Percentiles rank a stretch among this genome's conserved stretches.
phyloP scores from a whole-genome alignment of 1,284 basidiomycete species.

The Tausonia pullulans region DNA sequence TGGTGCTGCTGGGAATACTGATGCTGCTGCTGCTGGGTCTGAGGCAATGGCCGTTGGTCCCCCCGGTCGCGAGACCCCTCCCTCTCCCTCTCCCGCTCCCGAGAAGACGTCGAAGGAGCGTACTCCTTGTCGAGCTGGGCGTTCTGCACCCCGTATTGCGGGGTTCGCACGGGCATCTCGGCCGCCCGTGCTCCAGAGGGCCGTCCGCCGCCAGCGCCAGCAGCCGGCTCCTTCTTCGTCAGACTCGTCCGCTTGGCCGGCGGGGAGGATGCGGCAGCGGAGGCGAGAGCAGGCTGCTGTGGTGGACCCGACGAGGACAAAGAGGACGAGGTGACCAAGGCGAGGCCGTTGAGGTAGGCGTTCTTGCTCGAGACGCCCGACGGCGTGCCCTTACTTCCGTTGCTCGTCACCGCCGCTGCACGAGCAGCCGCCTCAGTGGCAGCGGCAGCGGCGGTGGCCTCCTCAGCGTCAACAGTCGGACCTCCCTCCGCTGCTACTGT shows the following conservation, averaged over 20 bases:
- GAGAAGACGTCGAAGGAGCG: neutral
- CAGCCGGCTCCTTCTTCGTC: conserved; percentile 28
- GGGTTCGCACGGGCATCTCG: conserved; percentile 74
- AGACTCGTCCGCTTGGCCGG: conserved; percentile 26
- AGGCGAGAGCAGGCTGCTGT: conserved; percentile 4
- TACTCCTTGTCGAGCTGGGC: conserved; percentile 76
- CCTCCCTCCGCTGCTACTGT: conserved; percentile 31
- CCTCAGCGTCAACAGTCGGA: conserved; percentile 20
- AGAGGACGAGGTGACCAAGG: neutral
- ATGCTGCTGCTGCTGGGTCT: neutral
- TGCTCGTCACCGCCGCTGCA: conserved; percentile 36
- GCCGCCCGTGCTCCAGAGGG: conserved; percentile 45
- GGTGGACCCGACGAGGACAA: neutral
- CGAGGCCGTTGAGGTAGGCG: conserved; percentile 14
- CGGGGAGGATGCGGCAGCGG: conserved; percentile 9
- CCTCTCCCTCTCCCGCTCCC: neutral
- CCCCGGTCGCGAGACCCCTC: conserved; percentile 2
- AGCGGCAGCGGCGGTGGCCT: conserved; percentile 30
- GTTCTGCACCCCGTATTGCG: conserved; percentile 87
- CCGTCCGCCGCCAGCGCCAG: conserved; percentile 23
- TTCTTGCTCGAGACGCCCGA: conserved; percentile 23
- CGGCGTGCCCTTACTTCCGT: conserved; percentile 40
- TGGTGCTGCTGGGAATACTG: conserved; percentile 15
- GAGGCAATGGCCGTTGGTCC: conserved; percentile 7
- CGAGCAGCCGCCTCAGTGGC: conserved; percentile 39